Percentiles rank a stretch among this genome's conserved stretches.
Evolutionary conservation across 495 filamentous ascomycete species (phyloP).

Genomic region (Penicillium pulvis): DNA sequence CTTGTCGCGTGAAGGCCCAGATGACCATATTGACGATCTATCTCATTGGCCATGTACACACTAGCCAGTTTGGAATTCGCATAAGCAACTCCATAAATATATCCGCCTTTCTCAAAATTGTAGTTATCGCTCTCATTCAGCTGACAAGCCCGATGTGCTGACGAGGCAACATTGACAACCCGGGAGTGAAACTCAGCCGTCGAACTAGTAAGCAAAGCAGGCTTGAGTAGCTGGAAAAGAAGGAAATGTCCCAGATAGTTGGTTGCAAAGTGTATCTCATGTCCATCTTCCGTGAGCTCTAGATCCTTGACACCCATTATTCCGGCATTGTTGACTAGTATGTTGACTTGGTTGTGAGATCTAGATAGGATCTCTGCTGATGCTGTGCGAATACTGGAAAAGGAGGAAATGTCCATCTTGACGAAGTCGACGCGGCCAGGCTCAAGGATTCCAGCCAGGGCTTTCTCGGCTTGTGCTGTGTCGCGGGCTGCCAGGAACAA

Average conservation of each 20-base stretch:
- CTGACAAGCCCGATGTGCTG: constrained; percentile 30
- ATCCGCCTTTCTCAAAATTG: constrained; percentile 29
- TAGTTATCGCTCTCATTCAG: constrained; percentile 28
- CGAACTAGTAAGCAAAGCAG: constrained; percentile 39
- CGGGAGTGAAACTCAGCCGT: constrained; percentile 41
- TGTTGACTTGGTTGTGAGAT: constrained; percentile 40
- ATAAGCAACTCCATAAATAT: constrained; percentile 34
- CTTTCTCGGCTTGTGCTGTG: constrained; percentile 32
- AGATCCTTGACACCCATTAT: constrained; percentile 47
- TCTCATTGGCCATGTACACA: constrained; percentile 41
- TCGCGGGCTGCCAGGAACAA: constrained; percentile 47
- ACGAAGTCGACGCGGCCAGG: constrained; percentile 27
- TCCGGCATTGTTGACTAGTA: constrained; percentile 52
- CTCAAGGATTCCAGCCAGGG: constrained; percentile 18
- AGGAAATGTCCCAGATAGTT: constrained; percentile 55
- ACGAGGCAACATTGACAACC: constrained; percentile 44
- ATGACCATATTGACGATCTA: constrained; percentile 40
- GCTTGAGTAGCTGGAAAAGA: constrained; percentile 49
- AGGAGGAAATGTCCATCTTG: constrained; percentile 45
- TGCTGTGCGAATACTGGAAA: constrained; percentile 40
- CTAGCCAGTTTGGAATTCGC: constrained; percentile 36
- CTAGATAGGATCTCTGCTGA: constrained; percentile 37
- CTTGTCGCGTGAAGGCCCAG: constrained; percentile 39
- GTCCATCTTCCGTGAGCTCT: constrained; percentile 41
- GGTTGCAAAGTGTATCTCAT: constrained; percentile 48